These are phyloP conservation scores for Pleurotus cornucopiae DNA, from an alignment of 768 basidiomycete genomes.

Conservation along the genomic window DNA sequence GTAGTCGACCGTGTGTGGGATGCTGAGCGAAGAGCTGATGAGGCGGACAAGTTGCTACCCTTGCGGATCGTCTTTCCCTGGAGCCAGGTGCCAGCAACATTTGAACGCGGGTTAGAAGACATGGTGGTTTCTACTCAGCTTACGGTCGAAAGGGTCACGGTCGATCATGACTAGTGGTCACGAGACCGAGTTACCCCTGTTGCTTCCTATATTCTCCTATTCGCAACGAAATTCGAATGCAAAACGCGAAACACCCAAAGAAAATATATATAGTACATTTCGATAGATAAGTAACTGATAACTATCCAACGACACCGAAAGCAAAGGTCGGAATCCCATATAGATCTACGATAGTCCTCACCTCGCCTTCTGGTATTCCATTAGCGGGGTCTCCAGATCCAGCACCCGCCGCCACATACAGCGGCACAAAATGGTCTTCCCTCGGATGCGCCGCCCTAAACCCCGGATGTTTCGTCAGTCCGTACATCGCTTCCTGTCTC, in stretches of 20 bases:
- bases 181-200: too few species aligned
- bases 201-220: too few species aligned
- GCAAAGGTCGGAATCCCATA: slow-evolving; percentile 64
- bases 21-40: slow-evolving; percentile 14
- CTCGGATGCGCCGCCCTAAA: slow-evolving; percentile 72
- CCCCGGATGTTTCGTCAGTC: slow-evolving; percentile 50
- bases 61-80: slow-evolving; percentile 76
- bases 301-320: slow-evolving; percentile 40
- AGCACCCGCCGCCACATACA: slow-evolving; percentile 76
- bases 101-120: slow-evolving; percentile 27
- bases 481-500: slow-evolving; percentile 52
- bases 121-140: neutral
- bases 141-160: too few species aligned
- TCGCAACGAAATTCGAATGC: too few species aligned
- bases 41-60: slow-evolving; percentile 42
- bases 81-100: slow-evolving; percentile 50
- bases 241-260: too few species aligned
- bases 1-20: slow-evolving; percentile 58
- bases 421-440: slow-evolving; percentile 77
- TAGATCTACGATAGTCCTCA: slow-evolving; percentile 43
- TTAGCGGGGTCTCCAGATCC: slow-evolving; percentile 22
- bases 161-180: too few species aligned
- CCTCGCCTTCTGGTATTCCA: slow-evolving; percentile 40
- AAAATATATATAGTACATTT: too few species aligned
- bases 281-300: neutral